Conservation (phyloP, 768 basidiomycete genomes). For the Galerina sulciceps region DNA sequence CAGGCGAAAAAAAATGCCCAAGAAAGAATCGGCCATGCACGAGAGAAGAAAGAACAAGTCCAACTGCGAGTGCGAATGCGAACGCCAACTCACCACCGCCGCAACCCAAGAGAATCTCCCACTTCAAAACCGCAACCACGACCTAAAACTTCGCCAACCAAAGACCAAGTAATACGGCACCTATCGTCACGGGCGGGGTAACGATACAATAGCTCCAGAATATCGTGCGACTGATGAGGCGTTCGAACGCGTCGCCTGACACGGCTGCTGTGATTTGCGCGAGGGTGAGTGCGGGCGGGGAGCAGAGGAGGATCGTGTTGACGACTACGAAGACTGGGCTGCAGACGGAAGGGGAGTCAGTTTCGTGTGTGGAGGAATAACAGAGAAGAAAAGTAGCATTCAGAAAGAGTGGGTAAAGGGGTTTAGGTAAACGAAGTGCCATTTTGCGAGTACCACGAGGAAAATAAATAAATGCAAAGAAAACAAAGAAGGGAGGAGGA, state of each 20-base stretch:
- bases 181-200: conserved; percentile 84
- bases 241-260: conserved; percentile 86
- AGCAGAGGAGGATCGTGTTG: conserved; percentile 86
- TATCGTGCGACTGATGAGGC: conserved; percentile 88
- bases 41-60: too few species aligned
- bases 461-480: conserved; percentile 70
- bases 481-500: conserved; percentile 1
- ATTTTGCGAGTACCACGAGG: conserved; percentile 80
- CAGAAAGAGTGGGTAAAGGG: conserved; percentile 2
- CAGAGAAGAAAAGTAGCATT: neutral
- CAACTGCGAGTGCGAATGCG: too few species aligned
- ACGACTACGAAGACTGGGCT: conserved; percentile 90
- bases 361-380: conserved; percentile 1
- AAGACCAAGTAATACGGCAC: conserved; percentile 77
- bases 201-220: conserved; percentile 92
- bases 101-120: too few species aligned
- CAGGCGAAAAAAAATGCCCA: too few species aligned
- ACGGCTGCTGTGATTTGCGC: conserved; percentile 60
- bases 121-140: neutral
- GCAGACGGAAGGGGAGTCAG: conserved; percentile 28
- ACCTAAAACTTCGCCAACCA: conserved; percentile 56
- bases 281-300: conserved; percentile 50
- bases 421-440: conserved; percentile 53
- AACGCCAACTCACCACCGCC: too few species aligned
- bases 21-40: too few species aligned